These are phyloP conservation scores for Myriosclerotinia scirpicola DNA, from an alignment of 2,329 filamentous ascomycete species.

Conservation along the genomic window DNA sequence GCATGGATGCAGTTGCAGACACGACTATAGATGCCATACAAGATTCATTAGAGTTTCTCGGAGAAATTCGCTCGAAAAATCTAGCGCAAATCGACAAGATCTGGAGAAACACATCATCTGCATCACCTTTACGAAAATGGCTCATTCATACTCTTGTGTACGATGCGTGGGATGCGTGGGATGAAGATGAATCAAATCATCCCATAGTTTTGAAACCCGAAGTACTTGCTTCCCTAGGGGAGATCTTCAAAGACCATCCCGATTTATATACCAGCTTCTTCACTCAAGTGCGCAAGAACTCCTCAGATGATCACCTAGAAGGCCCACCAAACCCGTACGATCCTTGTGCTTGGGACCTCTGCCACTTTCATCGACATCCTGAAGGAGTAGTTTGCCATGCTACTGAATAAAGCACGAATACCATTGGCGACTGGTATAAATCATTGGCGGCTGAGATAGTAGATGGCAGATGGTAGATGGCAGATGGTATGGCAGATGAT, in stretches of 20 bases:
- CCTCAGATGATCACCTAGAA: background rate
- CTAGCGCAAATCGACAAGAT: background rate
- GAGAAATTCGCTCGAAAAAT: too few species aligned
- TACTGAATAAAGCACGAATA: too few species aligned
- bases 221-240: background rate
- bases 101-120: background rate
- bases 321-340: too few species aligned
- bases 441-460: too few species aligned
- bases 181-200: too few species aligned
- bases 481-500: too few species aligned
- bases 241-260: background rate
- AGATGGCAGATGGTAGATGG: too few species aligned
- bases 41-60: background rate
- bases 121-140: background rate
- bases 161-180: too few species aligned
- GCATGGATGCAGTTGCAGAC: conserved; percentile 3
- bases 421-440: too few species aligned
- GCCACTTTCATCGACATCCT: too few species aligned
- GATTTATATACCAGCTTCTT: background rate
- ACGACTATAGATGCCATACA: conserved; percentile 12
- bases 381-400: too few species aligned
- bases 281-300: background rate
- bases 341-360: too few species aligned
- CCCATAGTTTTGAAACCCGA: background rate
- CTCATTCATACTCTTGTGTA: background rate